Percentiles rank a stretch among this genome's conserved stretches.
Conservation (phyloP, 2,329 filamentous ascomycete species). For the Epichloe gansuensis region DNA sequence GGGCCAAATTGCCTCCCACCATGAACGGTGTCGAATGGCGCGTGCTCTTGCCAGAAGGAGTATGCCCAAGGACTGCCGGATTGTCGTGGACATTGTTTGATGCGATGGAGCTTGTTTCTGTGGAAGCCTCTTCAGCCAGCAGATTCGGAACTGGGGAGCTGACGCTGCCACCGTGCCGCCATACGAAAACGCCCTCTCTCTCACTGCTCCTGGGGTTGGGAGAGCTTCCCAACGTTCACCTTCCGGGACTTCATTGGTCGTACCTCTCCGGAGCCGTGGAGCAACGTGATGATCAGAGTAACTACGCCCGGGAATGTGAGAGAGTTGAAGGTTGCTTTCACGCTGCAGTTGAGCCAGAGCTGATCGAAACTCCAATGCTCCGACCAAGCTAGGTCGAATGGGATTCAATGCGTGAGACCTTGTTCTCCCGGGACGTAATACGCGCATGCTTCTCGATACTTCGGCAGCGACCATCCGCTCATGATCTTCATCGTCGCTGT, state of each 20-base stretch:
- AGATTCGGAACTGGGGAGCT: background rate
- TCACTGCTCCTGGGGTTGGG: conserved; percentile 1
- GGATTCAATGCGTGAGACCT: conserved; percentile 58
- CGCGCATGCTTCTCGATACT: conserved; percentile 84
- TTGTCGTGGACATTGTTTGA: background rate
- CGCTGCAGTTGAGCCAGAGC: conserved; percentile 78
- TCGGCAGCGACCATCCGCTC: conserved; percentile 64
- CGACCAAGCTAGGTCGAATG: conserved; percentile 85
- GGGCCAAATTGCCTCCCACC: conserved; percentile 29
- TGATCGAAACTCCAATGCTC: conserved; percentile 85
- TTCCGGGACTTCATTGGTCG: conserved; percentile 15
- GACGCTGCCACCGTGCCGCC: conserved; percentile 1
- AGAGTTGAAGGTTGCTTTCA: conserved; percentile 62
- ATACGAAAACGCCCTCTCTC: conserved; percentile 12
- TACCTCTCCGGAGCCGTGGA: conserved; percentile 15
- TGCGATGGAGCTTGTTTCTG: background rate
- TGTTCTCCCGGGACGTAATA: conserved; percentile 55
- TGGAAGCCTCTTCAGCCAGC: background rate
- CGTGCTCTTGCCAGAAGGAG: background rate
- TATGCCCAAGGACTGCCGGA: conserved; percentile 8
- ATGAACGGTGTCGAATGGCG: conserved; percentile 19
- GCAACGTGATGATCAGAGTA: conserved; percentile 24
- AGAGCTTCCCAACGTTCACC: conserved; percentile 5
- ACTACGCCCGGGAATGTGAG: conserved; percentile 55
- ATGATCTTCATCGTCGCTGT: conserved; percentile 36